Percentiles rank a stretch among this genome's conserved stretches.
These are phyloP conservation scores for Amanita rimosa DNA, from an alignment of 768 basidiomycete species.

Conservation along the genomic window DNA sequence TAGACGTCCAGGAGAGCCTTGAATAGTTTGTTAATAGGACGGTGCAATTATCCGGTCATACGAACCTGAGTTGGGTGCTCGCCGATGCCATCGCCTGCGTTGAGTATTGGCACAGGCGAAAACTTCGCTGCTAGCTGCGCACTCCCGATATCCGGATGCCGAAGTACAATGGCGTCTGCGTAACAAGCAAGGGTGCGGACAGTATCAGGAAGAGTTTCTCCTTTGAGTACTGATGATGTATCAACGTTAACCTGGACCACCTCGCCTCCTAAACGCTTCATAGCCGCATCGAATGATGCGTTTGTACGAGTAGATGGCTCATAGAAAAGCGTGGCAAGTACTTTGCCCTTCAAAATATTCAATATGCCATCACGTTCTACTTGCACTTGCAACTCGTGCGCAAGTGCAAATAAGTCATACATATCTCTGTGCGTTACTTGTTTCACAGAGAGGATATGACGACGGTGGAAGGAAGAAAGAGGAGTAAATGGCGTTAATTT, in stretches of 20 bases:
- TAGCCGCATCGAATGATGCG: constrained; percentile 93
- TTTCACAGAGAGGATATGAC: constrained; percentile 90
- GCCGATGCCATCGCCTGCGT: constrained; percentile 94
- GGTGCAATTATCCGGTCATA: constrained; percentile 3
- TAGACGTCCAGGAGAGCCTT: constrained; percentile 82
- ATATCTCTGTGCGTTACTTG: constrained; percentile 86
- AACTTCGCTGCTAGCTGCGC: constrained; percentile 94
- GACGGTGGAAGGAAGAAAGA: constrained; percentile 84
- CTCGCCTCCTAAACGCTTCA: constrained; percentile 96
- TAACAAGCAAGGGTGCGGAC: constrained; percentile 93
- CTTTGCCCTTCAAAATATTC: constrained; percentile 83
- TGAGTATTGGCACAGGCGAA: constrained; percentile 91
- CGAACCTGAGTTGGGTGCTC: constrained; percentile 93
- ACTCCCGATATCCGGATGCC: constrained; percentile 91
- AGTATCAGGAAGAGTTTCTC: constrained; percentile 88
- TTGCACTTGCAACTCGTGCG: constrained; percentile 93
- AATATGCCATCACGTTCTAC: constrained; percentile 86
- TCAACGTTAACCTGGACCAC: constrained; percentile 81
- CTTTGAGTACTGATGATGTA: constrained; percentile 83
- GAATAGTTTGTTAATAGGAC: constrained; percentile 1
- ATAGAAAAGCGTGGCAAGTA: constrained; percentile 89
- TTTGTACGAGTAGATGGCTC: constrained; percentile 96
- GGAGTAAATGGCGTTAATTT: constrained; percentile 29
- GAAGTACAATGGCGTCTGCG: constrained; percentile 86
- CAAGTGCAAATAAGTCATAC: constrained; percentile 88